Conservation (phyloP, 495 filamentous ascomycete species). For the Geoglossum glabrum region DNA sequence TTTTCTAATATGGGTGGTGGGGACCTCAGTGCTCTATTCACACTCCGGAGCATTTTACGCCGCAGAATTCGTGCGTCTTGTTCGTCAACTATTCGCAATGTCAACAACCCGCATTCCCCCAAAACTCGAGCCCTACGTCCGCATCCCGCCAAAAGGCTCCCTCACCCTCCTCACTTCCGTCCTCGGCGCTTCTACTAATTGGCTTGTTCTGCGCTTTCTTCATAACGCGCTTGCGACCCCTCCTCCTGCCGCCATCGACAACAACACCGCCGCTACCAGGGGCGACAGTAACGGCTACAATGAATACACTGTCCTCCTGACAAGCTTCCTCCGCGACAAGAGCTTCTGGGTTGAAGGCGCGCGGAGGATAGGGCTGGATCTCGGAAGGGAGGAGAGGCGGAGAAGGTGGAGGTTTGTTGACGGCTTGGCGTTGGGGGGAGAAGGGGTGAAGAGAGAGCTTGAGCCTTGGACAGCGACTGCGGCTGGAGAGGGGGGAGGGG, state of each 20-base stretch:
- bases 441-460: background rate
- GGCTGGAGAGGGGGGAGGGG: constrained; percentile 3
- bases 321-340: constrained; percentile 59
- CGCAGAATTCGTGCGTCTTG: background rate
- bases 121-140: background rate
- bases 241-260: background rate
- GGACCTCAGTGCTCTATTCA: too few species aligned
- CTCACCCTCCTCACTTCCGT: constrained; percentile 50
- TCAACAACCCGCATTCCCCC: constrained; percentile 1
- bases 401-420: constrained; percentile 7
- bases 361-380: constrained; percentile 23
- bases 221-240: constrained; percentile 29
- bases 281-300: background rate
- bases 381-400: constrained; percentile 11
- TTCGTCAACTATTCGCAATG: background rate
- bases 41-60: too few species aligned
- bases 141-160: constrained; percentile 22
- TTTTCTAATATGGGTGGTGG: too few species aligned
- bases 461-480: constrained; percentile 17
- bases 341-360: constrained; percentile 53
- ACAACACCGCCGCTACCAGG: background rate
- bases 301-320: constrained; percentile 40
- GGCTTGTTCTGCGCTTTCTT: constrained; percentile 26
- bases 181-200: constrained; percentile 20
- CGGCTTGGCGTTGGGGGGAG: background rate